Percentiles rank a stretch among this genome's conserved stretches.
phyloP scores from a whole-genome alignment of 1,139 yeast genomes.

The Pichia sp. region DNA sequence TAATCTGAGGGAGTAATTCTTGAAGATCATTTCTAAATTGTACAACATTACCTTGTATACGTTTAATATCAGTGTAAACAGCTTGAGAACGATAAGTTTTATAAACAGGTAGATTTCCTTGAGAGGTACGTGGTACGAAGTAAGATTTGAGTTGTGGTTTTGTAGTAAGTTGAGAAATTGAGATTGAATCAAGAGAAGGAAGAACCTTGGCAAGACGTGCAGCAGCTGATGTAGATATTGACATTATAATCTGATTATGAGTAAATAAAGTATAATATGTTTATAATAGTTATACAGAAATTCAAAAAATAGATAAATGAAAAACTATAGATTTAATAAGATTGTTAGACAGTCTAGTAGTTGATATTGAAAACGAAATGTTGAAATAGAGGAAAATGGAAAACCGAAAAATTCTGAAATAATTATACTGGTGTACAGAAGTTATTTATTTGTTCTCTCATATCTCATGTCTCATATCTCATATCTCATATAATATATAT shows the following conservation, averaged over 20 bases:
- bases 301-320: too few species aligned
- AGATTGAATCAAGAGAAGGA: constrained; percentile 26
- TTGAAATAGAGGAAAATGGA: too few species aligned
- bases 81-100: constrained; percentile 48
- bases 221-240: constrained; percentile 8
- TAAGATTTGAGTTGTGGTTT: constrained; percentile 31
- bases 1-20: constrained; percentile 37
- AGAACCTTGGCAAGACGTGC: constrained; percentile 18
- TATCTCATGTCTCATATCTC: too few species aligned
- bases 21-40: constrained; percentile 57
- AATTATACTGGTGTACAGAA: too few species aligned
- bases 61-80: constrained; percentile 55
- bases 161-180: constrained; percentile 21
- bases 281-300: too few species aligned
- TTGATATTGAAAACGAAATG: too few species aligned
- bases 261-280: too few species aligned
- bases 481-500: too few species aligned
- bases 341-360: too few species aligned
- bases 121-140: constrained; percentile 46
- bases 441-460: too few species aligned
- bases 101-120: constrained; percentile 67
- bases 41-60: constrained; percentile 53
- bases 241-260: not conserved
- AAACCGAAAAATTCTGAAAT: too few species aligned
- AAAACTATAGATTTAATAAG: too few species aligned